Evolutionary conservation across 2,329 filamentous ascomycete genomes (phyloP), one percentile per base, ranked within the genome.

Genomic region (Penicillium verrucosum): DNA sequence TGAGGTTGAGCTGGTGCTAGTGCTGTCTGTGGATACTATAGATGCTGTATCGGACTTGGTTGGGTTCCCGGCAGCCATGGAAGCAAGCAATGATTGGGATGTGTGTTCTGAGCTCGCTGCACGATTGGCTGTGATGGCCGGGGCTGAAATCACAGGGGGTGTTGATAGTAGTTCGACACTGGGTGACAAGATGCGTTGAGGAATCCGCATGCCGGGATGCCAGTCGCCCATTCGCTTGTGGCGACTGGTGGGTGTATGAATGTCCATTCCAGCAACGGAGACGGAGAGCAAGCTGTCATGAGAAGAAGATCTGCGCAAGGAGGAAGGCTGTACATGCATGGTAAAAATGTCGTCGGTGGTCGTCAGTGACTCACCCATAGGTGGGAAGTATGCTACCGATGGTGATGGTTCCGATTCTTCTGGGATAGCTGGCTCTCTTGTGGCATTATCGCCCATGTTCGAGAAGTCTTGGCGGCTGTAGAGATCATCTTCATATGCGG

Each of bases 201-300:
- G 79, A 32, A 77, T 74, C 42, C 76, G 70, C 36, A 68, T 59
- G 79, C 25, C 83, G 75, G 32, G 79, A 78, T 49, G 81, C 70
- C 59, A 85, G 68, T 23, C 78, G 18, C 87, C 84, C 57, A 94
- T 82, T 66, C 95, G 90, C 34, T 89, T 90, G 0, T 90, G 90
- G 4, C 89, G 84, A 1, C 82, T 81, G 66, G 88, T 87, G 5
- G 95, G 80, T 0, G 89, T 92, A 71, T 96, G 92, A 48, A 96
- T 95, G 69, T 97, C 93, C 71, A 96, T 87, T 2, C 91, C 92
- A 0, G 87, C 85, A 1, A 96, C 82, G 0, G 92, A 97, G 63
- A 96, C 82, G 0, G 92, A 97, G 64, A 97, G 83, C 59, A 97
- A 87, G 18, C 90, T 96, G 70, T 97, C 92, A 65, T 96, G 91